These are phyloP conservation scores for Zymoseptoria ardabiliae DNA, from an alignment of 2,329 filamentous ascomycete genomes.

Conservation along the genomic window DNA sequence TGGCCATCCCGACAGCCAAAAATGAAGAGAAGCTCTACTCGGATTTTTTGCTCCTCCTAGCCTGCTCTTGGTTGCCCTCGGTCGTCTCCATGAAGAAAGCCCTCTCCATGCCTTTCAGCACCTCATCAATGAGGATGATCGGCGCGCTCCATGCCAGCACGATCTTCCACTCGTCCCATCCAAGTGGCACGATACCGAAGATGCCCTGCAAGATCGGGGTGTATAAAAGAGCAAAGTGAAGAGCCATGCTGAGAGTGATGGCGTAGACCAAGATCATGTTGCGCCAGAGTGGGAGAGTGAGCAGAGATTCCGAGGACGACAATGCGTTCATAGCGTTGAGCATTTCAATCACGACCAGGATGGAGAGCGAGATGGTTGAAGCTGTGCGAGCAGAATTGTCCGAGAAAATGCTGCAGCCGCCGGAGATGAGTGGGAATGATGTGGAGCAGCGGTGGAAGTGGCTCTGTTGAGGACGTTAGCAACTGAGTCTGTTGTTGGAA, in stretches of 20 bases:
- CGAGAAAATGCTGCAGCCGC: constrained; percentile 80
- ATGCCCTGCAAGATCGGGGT: constrained; percentile 78
- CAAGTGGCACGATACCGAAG: constrained; percentile 85
- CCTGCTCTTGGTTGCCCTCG: constrained; percentile 7
- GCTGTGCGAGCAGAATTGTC: constrained; percentile 81
- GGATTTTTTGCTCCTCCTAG: constrained; percentile 13
- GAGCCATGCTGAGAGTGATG: constrained; percentile 81
- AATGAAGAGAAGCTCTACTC: constrained; percentile 7
- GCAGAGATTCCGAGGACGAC: constrained; percentile 85
- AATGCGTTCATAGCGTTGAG: constrained; percentile 98
- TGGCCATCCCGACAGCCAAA: not conserved
- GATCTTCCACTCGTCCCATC: constrained; percentile 84
- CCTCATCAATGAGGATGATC: constrained; percentile 87
- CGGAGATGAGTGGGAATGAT: constrained; percentile 68
- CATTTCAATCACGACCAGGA: constrained; percentile 97
- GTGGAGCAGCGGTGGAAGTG: constrained; percentile 91
- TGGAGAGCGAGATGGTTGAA: constrained; percentile 85
- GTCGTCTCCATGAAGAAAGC: constrained; percentile 29
- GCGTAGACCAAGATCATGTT: constrained; percentile 98
- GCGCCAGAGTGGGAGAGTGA: constrained; percentile 92
- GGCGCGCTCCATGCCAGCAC: constrained; percentile 82
- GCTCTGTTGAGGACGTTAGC: constrained; percentile 36
- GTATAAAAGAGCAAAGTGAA: constrained; percentile 93
- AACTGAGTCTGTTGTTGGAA: not conserved
- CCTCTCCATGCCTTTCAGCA: constrained; percentile 68